Conservation (phyloP, 345 rosid species). For the Lepidium sativum region DNA sequence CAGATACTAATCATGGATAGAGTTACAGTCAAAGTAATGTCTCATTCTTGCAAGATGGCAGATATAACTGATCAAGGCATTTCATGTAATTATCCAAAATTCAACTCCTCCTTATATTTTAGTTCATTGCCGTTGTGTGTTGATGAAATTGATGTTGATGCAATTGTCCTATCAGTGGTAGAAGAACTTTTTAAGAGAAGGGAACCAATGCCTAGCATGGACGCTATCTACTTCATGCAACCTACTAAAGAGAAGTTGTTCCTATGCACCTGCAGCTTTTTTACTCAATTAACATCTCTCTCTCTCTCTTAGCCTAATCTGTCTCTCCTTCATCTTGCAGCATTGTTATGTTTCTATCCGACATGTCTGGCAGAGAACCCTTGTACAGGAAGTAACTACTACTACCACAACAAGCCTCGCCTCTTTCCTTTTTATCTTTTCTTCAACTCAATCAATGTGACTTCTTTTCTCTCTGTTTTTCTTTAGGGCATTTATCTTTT, state of each 20-base stretch:
- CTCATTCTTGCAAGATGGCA: conserved; percentile 82
- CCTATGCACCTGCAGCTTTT: not conserved
- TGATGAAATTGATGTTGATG: not conserved
- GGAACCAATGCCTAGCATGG: conserved; percentile 85
- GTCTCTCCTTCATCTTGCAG: conserved; percentile 47
- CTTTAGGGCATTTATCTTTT: conserved; percentile 75
- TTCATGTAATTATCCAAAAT: conserved; percentile 42
- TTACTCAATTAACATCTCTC: not conserved
- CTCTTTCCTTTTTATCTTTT: not conserved
- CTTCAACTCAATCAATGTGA: not conserved
- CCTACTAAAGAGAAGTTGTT: conserved; percentile 82
- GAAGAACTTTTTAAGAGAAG: conserved; percentile 93
- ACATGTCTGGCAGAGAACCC: conserved; percentile 98
- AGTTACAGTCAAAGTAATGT: conserved; percentile 86
- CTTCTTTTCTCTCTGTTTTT: not conserved
- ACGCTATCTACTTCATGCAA: conserved; percentile 81
- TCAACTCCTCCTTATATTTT: not conserved
- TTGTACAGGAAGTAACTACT: conserved; percentile 63
- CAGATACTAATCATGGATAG: conserved; percentile 92
- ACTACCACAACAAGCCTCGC: not conserved
- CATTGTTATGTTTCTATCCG: conserved; percentile 92
- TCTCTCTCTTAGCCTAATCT: not conserved
- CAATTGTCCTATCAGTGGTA: conserved; percentile 47
- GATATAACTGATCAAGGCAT: conserved; percentile 95
- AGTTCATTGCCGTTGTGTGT: not conserved